Evolutionary conservation across 106 monocot species (phyloP), one percentile per base, ranked within the genome.

Genomic region (Platanthera zijinensis): DNA sequence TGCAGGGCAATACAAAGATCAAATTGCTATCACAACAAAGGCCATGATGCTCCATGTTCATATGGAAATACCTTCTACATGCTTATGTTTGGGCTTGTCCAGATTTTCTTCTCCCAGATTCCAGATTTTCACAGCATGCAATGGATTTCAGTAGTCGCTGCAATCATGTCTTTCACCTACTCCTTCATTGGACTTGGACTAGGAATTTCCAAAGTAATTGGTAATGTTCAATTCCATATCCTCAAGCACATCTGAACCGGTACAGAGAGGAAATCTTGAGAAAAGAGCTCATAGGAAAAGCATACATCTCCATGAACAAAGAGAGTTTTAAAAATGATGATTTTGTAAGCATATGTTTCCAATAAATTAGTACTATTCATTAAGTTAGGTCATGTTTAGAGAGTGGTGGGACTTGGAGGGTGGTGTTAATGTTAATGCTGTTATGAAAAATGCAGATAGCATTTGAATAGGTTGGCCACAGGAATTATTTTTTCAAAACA

Each of bases 101-200:
- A 96, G 80, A 52, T 90, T 4, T 8, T 90, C 11, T 82, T 85
- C 47, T 93, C 92, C 19, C 87, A 83, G 76, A 93, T 96, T 71
- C 93, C 96, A 0, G 87, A 89, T 74, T 89, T 96, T 48, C 90
- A 93, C 21, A 83, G 89, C 63, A 90, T 96, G 89, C 93, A 80
- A 17, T 93, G 90, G 93, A 93, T 96, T 54, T 96, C 96, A 6
- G 49, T 83, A 52, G 22, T 90, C 0, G 86, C 96, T 1, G 92
- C 96, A 6, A 54, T 71, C 71, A 96, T 96, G 96, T 96, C 96
- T 32, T 96, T 90, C 77, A 78, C 78, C 71, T 96, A 96, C 71
- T 87, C 96, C n/a, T 81, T 76, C 50, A 86, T 96, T 32, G 96
- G 92, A 17, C 80, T 89, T 32, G 84, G 67, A 5, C 90, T 96